These are phyloP conservation scores for Barbarea vulgaris DNA, from an alignment of 345 rosid genomes.

Conservation along the genomic window DNA sequence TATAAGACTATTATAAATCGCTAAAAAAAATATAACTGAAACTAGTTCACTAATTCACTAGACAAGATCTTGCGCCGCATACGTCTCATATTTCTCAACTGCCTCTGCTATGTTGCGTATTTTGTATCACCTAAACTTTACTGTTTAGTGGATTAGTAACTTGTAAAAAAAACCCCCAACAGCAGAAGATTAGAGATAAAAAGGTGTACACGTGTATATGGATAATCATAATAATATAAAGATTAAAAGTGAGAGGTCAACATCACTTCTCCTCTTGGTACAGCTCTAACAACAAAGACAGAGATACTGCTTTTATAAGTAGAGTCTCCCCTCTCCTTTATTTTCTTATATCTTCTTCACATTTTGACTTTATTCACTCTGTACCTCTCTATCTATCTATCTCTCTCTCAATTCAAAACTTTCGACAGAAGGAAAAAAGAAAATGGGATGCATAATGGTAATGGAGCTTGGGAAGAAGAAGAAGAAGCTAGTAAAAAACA, in stretches of 20 bases:
- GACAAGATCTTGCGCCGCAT: background rate
- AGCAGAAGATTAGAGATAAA: slow-evolving; percentile 1
- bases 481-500: slow-evolving; percentile 48
- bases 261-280: slow-evolving; percentile 23
- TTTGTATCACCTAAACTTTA: background rate
- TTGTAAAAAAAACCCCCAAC: slow-evolving; percentile 2
- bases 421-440: background rate
- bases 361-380: slow-evolving; percentile 28
- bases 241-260: slow-evolving; percentile 31
- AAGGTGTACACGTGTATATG: slow-evolving; percentile 11
- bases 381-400: background rate
- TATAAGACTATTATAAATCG: too few species aligned
- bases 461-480: slow-evolving; percentile 52
- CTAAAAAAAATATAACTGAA: too few species aligned
- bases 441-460: slow-evolving; percentile 32
- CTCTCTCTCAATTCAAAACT: background rate
- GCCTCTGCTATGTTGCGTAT: background rate
- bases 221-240: slow-evolving; percentile 13
- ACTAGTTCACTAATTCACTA: too few species aligned
- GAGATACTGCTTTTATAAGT: slow-evolving; percentile 29
- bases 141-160: slow-evolving; percentile 21
- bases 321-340: slow-evolving; percentile 17
- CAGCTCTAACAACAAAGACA: slow-evolving; percentile 33
- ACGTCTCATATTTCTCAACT: background rate
- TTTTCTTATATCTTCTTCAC: background rate